Evolutionary conservation across 2,329 filamentous ascomycete genomes (phyloP).

Genomic region (Cadophora sp.): DNA sequence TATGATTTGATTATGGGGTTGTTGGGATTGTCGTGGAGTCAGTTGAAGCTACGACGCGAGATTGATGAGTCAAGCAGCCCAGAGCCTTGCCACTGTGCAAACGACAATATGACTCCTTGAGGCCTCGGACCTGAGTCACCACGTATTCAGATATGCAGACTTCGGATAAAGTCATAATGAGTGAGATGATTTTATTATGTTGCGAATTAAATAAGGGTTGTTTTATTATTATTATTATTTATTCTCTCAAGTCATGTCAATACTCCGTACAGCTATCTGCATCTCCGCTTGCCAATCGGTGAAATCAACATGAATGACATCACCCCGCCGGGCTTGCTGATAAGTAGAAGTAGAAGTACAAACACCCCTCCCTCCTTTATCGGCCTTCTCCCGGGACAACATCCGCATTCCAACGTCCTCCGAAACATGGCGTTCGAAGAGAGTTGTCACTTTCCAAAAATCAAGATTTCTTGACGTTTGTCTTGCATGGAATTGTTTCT

Average conservation of each 20-base stretch:
- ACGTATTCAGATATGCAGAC: background rate
- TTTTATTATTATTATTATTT: conserved; percentile 3
- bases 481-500: background rate
- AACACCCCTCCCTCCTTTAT: background rate
- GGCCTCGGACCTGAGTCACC: conserved; percentile 18
- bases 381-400: background rate
- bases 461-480: background rate
- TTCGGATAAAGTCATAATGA: conserved; percentile 2
- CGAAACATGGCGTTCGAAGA: background rate
- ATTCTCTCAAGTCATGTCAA: background rate
- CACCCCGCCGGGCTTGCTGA: background rate
- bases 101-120: background rate
- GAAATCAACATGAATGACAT: conserved; percentile 13
- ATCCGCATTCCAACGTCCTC: background rate
- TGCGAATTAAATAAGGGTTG: background rate
- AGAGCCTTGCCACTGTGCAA: conserved; percentile 11
- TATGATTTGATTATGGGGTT: conserved; percentile 4
- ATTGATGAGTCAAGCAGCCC: conserved; percentile 16
- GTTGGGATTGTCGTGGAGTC: background rate
- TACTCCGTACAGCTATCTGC: background rate
- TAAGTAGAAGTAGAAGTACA: too few species aligned
- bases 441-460: background rate
- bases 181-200: background rate
- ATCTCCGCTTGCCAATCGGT: conserved; percentile 1
- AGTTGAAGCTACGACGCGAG: background rate